phyloP scores from a whole-genome alignment of 2,329 filamentous ascomycete genomes.

The Byssoonygena ceratinophila region DNA sequence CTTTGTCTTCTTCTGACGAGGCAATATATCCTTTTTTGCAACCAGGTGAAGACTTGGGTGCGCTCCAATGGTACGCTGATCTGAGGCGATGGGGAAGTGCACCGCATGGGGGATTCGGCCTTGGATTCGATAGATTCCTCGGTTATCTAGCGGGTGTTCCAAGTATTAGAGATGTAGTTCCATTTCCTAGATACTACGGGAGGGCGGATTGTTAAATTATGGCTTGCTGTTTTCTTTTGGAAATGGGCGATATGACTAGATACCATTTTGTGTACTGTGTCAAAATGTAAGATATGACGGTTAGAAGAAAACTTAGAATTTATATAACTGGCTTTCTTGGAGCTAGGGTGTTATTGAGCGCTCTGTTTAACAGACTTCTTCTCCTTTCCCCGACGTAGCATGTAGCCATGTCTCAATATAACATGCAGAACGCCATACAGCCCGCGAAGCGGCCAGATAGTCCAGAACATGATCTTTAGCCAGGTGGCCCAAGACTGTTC shows the following conservation, averaged over 20 bases:
- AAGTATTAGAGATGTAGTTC: slow-evolving; percentile 74
- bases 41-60: slow-evolving; percentile 35
- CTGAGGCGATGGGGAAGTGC: slow-evolving; percentile 82
- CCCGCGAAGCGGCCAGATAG: background rate
- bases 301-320: background rate
- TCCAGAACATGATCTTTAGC: slow-evolving; percentile 2
- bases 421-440: background rate
- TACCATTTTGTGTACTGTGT: background rate
- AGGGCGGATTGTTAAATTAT: slow-evolving; percentile 40
- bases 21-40: slow-evolving; percentile 29
- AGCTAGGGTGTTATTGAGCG: background rate
- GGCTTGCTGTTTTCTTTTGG: background rate
- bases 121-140: slow-evolving; percentile 79
- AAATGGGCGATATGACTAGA: background rate
- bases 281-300: slow-evolving; percentile 1
- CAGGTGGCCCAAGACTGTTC: background rate
- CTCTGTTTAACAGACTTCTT: background rate
- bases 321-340: background rate
- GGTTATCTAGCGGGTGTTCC: slow-evolving; percentile 71
- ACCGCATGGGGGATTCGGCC: slow-evolving; percentile 79
- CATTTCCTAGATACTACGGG: slow-evolving; percentile 64
- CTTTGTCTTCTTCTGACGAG: slow-evolving; percentile 11
- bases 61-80: slow-evolving; percentile 76
- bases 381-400: background rate
- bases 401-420: slow-evolving; percentile 1